A percentile compares a stretch with the other conserved stretches of the same genome.
Conservation (phyloP, 768 basidiomycete genomes). For the Ramaria rubella region DNA sequence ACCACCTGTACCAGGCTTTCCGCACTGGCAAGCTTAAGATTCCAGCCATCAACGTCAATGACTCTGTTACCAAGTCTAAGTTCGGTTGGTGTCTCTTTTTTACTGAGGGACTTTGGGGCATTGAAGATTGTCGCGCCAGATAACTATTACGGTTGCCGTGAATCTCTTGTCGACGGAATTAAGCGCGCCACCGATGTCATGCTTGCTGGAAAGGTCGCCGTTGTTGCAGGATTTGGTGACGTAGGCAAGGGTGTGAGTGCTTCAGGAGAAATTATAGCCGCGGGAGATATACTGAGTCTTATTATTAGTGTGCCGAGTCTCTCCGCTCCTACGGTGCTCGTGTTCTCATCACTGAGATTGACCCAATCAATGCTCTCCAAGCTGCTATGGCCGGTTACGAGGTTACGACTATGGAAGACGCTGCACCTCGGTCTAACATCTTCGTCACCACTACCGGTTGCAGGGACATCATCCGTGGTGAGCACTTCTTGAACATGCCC, state of each 20-base stretch:
- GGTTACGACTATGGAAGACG: slow-evolving; percentile 98
- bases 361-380: slow-evolving; percentile 99
- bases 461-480: slow-evolving; percentile 90
- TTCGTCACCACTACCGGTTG: slow-evolving; percentile 99
- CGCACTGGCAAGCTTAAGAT: slow-evolving; percentile 93
- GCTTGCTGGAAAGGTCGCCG: slow-evolving; percentile 98
- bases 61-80: slow-evolving; percentile 99
- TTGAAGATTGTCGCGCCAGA: slow-evolving; percentile 31
- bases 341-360: slow-evolving; percentile 94
- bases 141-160: slow-evolving; percentile 98
- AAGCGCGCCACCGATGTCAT: slow-evolving; percentile 99
- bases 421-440: slow-evolving; percentile 80
- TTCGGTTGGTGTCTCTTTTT: slow-evolving; percentile 39
- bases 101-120: not conserved
- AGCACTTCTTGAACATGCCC: slow-evolving; percentile 91
- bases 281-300: not conserved
- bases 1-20: slow-evolving; percentile 98
- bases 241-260: slow-evolving; percentile 94
- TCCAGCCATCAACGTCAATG: slow-evolving; percentile 99
- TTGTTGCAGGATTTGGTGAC: slow-evolving; percentile 98
- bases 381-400: slow-evolving; percentile 99
- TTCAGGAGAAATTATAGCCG: not conserved
- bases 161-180: slow-evolving; percentile 99
- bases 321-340: slow-evolving; percentile 96
- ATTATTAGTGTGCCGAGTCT: slow-evolving; percentile 87